Base-by-base conservation (phyloP, 2,329 filamentous ascomycete species). In the Fusarium concolor region DNA sequence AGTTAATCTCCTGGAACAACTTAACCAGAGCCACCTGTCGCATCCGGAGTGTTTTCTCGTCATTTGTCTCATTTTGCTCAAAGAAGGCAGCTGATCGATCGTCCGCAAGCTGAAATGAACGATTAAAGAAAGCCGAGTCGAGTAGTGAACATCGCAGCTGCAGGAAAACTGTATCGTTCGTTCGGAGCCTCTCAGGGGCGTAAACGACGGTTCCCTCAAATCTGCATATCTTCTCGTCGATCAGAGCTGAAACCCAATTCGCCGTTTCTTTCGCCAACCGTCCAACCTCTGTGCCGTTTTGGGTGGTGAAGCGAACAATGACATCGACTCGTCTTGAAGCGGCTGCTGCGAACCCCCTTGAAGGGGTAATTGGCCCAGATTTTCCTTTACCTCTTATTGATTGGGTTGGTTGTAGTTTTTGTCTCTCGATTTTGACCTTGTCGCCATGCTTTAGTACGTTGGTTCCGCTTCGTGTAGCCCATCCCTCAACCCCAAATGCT, bases 111-210 rank as follows among this genome's bases (percentile, higher is more conserved):
- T 87, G 82, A 51, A 94, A 89, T 8, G 71, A 69, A 28, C 76
- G 84, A 42, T 83, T 85, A 49, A 90, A 86, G 73, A 99, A 98
- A 0, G 93, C 91, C 18, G 87, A 87, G 60, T 83, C 87, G 17
- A 96, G 83, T 38, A 99, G 78, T 56, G 86, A 97, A 75, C 92
- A 96, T 54, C 87, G 86, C 43, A 99, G 80, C 77, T 99, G 96
- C 9, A 99, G 79, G 72, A 95, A 97, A n/a, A 99, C 86, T 0
- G 94, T 98, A 73, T 99, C 96, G 74, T 97, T 97, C 10, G 94
- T 96, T 49, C 92, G 86, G 46, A 98, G 79, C 45, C 88, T 85
- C 56, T 98, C 95, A 0, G 94, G 94, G 0, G 92, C 92, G 77
- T 92, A 98, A 3, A 99, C 93, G 74, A 94, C 97, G 14, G 87